Percentiles rank a stretch among this genome's conserved stretches.
Conservation (phyloP, 1,284 basidiomycete genomes). For the Leccinum holopus region DNA sequence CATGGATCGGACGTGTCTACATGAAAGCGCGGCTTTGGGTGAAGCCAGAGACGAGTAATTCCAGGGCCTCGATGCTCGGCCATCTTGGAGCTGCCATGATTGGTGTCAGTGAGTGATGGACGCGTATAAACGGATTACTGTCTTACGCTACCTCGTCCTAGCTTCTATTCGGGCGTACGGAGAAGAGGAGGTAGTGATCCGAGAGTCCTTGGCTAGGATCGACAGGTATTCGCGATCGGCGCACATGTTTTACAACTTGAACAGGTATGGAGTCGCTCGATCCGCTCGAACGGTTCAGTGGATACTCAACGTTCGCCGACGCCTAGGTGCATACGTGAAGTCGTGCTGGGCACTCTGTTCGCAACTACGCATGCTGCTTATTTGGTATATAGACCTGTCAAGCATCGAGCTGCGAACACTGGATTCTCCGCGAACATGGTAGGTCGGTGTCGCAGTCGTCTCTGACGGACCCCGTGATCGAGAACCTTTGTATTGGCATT, state of each 20-base stretch:
- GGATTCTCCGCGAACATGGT: conserved; percentile 47
- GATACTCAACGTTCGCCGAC: neutral
- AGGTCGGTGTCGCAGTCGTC: conserved; percentile 24
- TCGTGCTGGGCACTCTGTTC: conserved; percentile 31
- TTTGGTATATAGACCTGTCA: conserved; percentile 1
- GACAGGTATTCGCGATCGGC: conserved; percentile 33
- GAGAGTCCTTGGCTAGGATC: conserved; percentile 1
- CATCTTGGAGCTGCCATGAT: conserved; percentile 36
- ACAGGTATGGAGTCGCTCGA: conserved; percentile 32
- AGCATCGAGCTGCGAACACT: conserved; percentile 1
- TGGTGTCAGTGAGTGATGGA: conserved; percentile 58
- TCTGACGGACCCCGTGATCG: neutral
- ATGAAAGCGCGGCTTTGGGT: conserved; percentile 46
- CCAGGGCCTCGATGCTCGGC: conserved; percentile 43
- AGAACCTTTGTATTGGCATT: conserved; percentile 43
- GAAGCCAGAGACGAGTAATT: conserved; percentile 48
- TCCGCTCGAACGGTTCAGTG: neutral
- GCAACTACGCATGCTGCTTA: neutral
- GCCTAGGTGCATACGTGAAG: conserved; percentile 52
- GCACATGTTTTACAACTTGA: conserved; percentile 54
- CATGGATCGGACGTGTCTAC: conserved; percentile 42
- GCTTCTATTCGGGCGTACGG: conserved; percentile 3
- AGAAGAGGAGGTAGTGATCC: neutral
- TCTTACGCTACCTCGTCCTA: neutral
- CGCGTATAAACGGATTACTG: too few species aligned